A percentile compares a stretch with the other conserved stretches of the same genome.
Conservation (phyloP, 1,284 basidiomycete genomes). For the Inonotus hispidus region DNA sequence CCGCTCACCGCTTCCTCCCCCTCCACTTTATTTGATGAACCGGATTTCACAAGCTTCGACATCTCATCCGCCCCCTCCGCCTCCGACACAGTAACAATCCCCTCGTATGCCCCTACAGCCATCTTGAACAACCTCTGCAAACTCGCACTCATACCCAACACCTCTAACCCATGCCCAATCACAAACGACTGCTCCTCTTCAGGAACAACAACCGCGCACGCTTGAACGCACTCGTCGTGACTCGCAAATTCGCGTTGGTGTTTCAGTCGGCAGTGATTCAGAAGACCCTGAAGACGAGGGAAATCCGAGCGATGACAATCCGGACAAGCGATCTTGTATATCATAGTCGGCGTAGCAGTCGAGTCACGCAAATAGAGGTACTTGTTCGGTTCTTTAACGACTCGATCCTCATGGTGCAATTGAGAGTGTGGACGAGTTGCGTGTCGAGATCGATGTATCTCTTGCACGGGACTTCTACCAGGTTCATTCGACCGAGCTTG, state of each 20-base stretch:
- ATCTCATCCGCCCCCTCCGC: background rate
- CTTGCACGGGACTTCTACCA: background rate
- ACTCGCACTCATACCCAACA: constrained; percentile 51
- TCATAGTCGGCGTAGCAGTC: constrained; percentile 30
- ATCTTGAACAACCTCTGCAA: constrained; percentile 62
- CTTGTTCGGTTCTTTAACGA: constrained; percentile 27
- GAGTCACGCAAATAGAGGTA: constrained; percentile 38
- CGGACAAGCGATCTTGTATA: constrained; percentile 52
- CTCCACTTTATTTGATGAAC: background rate
- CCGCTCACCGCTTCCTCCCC: constrained; percentile 13
- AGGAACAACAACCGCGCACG: constrained; percentile 47
- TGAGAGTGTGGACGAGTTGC: constrained; percentile 26
- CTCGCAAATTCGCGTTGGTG: constrained; percentile 66
- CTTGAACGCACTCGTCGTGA: constrained; percentile 68
- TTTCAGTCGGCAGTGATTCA: constrained; percentile 67
- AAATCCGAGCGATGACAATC: constrained; percentile 59
- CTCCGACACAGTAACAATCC: constrained; percentile 11
- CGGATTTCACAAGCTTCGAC: background rate
- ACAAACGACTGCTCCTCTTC: constrained; percentile 41
- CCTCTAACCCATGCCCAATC: constrained; percentile 48
- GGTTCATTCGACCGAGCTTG: background rate
- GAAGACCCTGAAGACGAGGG: constrained; percentile 66
- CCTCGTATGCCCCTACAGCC: constrained; percentile 48
- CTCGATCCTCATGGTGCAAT: constrained; percentile 25
- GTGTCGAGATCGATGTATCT: constrained; percentile 32